Evolutionary conservation across 148 eudicot genomes (phyloP).

Genomic region (Chenopodium berlandieri): DNA sequence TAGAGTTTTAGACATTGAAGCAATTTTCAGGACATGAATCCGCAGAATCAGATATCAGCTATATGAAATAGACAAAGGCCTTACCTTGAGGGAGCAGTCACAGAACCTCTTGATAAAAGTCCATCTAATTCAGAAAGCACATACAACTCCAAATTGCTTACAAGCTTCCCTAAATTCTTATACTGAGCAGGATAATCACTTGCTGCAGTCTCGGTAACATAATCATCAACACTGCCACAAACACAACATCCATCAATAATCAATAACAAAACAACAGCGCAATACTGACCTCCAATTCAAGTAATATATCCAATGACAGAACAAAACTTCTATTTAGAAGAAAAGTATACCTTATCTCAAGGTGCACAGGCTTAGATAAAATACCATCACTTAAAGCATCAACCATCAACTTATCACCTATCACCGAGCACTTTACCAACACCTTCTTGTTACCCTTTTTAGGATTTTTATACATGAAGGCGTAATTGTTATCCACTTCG

Average conservation of each 20-base stretch:
- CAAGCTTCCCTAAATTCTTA: constrained; percentile 74
- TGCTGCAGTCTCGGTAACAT: constrained; percentile 40
- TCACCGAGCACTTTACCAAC: constrained; percentile 64
- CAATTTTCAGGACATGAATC: no score
- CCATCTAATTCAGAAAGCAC: constrained; percentile 48
- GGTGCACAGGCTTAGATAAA: constrained; percentile 57
- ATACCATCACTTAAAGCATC: constrained; percentile 60
- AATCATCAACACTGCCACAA: constrained; percentile 56
- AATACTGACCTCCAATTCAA: not conserved
- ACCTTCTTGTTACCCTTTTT: constrained; percentile 62
- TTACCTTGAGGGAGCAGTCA: constrained; percentile 31
- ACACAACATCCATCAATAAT: not conserved
- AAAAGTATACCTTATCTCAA: constrained; percentile 55
- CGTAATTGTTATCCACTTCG: constrained; percentile 60
- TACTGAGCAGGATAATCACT: constrained; percentile 55
- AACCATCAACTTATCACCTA: constrained; percentile 69
- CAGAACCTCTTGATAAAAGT: constrained; percentile 21
- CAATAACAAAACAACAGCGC: not conserved
- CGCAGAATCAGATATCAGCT: no score
- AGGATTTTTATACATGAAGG: constrained; percentile 66
- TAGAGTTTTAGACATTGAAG: no score
- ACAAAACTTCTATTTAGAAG: not conserved
- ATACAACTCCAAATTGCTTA: constrained; percentile 40
- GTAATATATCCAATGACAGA: not conserved
- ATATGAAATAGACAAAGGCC: no score